A percentile compares a stretch with the other conserved stretches of the same genome.
Evolutionary conservation across 2,329 filamentous ascomycete species (phyloP).

Genomic region (Pseudogymnoascus sp.): DNA sequence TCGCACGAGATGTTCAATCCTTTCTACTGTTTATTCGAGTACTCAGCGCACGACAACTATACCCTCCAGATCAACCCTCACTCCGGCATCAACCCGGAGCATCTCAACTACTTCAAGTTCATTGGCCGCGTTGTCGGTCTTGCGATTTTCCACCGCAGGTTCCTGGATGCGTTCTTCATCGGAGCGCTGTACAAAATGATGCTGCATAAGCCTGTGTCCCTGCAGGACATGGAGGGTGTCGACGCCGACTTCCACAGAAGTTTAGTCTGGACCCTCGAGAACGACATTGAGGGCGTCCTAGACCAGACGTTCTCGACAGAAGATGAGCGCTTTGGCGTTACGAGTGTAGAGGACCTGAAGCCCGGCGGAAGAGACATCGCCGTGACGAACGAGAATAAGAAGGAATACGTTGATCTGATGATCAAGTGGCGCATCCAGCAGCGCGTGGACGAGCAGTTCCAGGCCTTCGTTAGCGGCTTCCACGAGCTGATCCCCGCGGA

Average conservation of each 20-base stretch:
- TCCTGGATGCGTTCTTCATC: conserved; percentile 98
- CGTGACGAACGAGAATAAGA: conserved; percentile 98
- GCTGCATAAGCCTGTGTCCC: conserved; percentile 78
- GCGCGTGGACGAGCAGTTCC: conserved; percentile 95
- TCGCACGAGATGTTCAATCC: conserved; percentile 99
- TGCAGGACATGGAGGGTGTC: conserved; percentile 97
- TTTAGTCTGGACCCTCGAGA: conserved; percentile 94
- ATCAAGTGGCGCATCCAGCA: conserved; percentile 99
- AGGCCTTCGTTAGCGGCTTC: conserved; percentile 94
- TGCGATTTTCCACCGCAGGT: conserved; percentile 95
- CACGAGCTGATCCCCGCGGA: conserved; percentile 95
- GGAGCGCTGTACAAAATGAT: conserved; percentile 99
- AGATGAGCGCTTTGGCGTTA: conserved; percentile 92
- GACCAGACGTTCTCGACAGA: conserved; percentile 96
- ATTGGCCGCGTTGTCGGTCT: conserved; percentile 94
- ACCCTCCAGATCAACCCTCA: conserved; percentile 99
- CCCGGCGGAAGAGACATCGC: conserved; percentile 84
- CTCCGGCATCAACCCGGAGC: conserved; percentile 97
- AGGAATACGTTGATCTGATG: conserved; percentile 96
- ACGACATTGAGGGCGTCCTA: conserved; percentile 85
- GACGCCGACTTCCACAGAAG: conserved; percentile 97
- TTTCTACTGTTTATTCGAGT: conserved; percentile 99
- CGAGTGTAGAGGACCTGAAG: conserved; percentile 88
- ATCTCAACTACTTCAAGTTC: conserved; percentile 99
- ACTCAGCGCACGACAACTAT: conserved; percentile 99